A percentile compares a stretch with the other conserved stretches of the same genome.
These are phyloP conservation scores for Apiospora kogelbergensis DNA, from an alignment of 2,329 filamentous ascomycete species.

Conservation along the genomic window DNA sequence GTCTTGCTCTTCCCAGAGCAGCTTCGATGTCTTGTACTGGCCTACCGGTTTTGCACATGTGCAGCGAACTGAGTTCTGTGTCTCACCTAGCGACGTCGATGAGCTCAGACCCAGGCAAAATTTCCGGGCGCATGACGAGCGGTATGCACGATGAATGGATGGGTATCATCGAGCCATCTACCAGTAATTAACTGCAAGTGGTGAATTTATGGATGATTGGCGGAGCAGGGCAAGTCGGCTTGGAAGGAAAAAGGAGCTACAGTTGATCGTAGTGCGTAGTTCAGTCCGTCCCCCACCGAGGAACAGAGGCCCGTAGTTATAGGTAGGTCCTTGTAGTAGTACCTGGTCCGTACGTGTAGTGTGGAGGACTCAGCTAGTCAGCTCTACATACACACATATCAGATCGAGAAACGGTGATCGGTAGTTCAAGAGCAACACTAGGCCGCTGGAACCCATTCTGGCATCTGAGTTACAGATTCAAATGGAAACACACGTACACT, in stretches of 20 bases:
- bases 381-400: too few species aligned
- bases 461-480: too few species aligned
- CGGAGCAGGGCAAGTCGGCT: neutral
- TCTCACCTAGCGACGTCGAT: neutral
- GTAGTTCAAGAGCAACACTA: neutral
- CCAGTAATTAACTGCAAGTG: neutral
- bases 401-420: neutral
- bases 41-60: neutral
- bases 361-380: neutral
- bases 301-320: neutral
- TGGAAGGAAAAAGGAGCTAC: neutral
- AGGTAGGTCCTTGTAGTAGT: too few species aligned
- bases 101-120: neutral
- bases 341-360: neutral
- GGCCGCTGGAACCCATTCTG: neutral
- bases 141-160: neutral
- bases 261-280: neutral
- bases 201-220: neutral
- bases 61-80: neutral
- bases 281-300: neutral
- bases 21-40: neutral
- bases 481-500: too few species aligned
- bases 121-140: slow-evolving; percentile 3
- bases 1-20: neutral
- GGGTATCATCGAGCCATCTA: neutral